Percentiles rank a stretch among this genome's conserved stretches.
Conservation (phyloP, 306 rosid species). For the Corylus heterophylla region DNA sequence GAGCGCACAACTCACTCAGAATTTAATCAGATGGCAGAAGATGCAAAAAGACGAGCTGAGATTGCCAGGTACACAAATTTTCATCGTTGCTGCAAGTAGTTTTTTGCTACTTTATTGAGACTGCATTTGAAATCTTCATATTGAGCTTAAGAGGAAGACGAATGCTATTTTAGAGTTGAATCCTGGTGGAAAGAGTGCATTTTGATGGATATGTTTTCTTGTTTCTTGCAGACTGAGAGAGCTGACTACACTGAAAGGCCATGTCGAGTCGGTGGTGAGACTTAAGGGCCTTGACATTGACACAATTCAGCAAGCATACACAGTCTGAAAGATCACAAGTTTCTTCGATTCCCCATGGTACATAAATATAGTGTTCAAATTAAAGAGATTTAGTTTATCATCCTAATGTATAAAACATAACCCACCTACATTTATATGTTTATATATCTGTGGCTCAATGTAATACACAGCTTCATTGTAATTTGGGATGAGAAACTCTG, state of each 20-base stretch:
- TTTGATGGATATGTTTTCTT: neutral
- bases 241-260: slow-evolving; percentile 67
- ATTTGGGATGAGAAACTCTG: too few relatives aligned
- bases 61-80: slow-evolving; percentile 60
- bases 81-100: neutral
- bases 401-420: neutral
- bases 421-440: neutral
- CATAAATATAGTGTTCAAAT: neutral
- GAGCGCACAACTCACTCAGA: slow-evolving; percentile 56
- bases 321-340: slow-evolving; percentile 32
- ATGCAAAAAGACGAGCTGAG: slow-evolving; percentile 80
- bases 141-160: neutral
- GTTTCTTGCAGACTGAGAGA: slow-evolving; percentile 62
- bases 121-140: neutral
- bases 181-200: neutral
- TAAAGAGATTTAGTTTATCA: neutral
- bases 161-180: neutral
- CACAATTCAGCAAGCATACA: slow-evolving; percentile 70
- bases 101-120: too few relatives aligned
- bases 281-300: slow-evolving; percentile 67
- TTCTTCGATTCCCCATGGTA: neutral
- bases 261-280: slow-evolving; percentile 77
- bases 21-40: slow-evolving; percentile 83
- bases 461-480: neutral
- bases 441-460: neutral